These are phyloP conservation scores for Yamadazyma triangularis DNA, from an alignment of 1,139 yeast species.

Conservation along the genomic window DNA sequence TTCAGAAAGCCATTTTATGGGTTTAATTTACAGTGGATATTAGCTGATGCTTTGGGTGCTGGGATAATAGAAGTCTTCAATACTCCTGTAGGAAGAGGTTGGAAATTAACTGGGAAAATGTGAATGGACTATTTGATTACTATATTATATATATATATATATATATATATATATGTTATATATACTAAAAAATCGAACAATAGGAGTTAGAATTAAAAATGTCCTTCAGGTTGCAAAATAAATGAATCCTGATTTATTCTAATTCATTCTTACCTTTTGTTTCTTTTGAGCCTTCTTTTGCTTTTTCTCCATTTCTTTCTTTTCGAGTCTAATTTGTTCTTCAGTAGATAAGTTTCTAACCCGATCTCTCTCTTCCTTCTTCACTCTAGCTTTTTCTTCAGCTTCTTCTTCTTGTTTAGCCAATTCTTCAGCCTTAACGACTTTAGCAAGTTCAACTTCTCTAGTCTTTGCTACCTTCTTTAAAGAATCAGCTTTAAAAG, in stretches of 20 bases:
- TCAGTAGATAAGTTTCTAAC: conserved; percentile 59
- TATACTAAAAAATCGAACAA: not conserved
- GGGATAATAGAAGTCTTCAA: conserved; percentile 64
- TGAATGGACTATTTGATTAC: conserved; percentile 8
- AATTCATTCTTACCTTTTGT: conserved; percentile 38
- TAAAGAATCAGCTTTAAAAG: conserved; percentile 62
- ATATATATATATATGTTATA: too few relatives aligned
- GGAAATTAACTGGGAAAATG: conserved; percentile 54
- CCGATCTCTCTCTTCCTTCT: conserved; percentile 56
- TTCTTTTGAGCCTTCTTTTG: conserved; percentile 41
- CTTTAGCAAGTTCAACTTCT: conserved; percentile 62
- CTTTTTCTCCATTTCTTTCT: conserved; percentile 49
- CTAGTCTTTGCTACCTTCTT: conserved; percentile 72
- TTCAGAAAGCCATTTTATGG: conserved; percentile 60
- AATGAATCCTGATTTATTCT: conserved; percentile 5
- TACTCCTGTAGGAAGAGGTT: conserved; percentile 70
- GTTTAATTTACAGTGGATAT: conserved; percentile 53
- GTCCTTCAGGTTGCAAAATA: not conserved
- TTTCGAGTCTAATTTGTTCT: conserved; percentile 71
- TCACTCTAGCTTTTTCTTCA: conserved; percentile 64
- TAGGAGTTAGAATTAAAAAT: not conserved
- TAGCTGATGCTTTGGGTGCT: conserved; percentile 65
- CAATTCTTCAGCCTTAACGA: conserved; percentile 56
- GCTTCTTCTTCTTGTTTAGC: conserved; percentile 64
- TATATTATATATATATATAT: conserved; percentile 1